Evolutionary conservation across 495 filamentous ascomycete species (phyloP), one percentile per base, ranked within the genome.

Genomic region (Penicillium coffeae): DNA sequence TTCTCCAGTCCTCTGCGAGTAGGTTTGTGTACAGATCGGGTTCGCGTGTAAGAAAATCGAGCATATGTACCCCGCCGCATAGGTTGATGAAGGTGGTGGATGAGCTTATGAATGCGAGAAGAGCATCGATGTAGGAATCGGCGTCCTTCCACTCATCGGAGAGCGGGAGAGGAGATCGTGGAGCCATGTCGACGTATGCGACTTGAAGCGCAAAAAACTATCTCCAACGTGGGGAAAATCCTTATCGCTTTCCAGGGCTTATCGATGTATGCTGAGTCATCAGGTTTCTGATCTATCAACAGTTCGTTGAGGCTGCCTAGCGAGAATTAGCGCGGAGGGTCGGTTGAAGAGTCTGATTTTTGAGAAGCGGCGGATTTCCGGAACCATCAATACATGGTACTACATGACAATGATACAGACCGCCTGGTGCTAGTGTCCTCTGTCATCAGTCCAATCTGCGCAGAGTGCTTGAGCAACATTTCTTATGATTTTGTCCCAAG

Each of bases 21-120:
- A 89, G 73, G 3, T 74, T 68, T 34, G 81, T 76, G 62, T 95
- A 96, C 0, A 96, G 72, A 62, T 84, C 80, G 14, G 87, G 87
- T 15, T 89, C 81, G 40, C 80, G 79, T n/a, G 90, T 96, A 68
- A 96, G 86, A 69, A 98, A 97, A 59, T 97, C 93, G 40, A 96
- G 76, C 46, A 98, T 89, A 63, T 98, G 93, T 2, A 97, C 86
- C 27, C 91, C 90, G 43, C 93, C 94, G 62, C 90, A 95, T 42
- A 97, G 75, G 36, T 84, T 86, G 55, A 87, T 87, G 58, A 96
- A 90, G n/a, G 90, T 76, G 25, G 82, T 77, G 16, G 85, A 85
- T 16, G 82, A 82, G 7, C 82, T 85, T 10, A 81, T 77, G 62
- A 97, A 95, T 40, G 76, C 51, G 15, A 97, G 75, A 8, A 96